Evolutionary conservation across 2,329 filamentous ascomycete genomes (phyloP).

Genomic region (Bipolaris sorokiniana): DNA sequence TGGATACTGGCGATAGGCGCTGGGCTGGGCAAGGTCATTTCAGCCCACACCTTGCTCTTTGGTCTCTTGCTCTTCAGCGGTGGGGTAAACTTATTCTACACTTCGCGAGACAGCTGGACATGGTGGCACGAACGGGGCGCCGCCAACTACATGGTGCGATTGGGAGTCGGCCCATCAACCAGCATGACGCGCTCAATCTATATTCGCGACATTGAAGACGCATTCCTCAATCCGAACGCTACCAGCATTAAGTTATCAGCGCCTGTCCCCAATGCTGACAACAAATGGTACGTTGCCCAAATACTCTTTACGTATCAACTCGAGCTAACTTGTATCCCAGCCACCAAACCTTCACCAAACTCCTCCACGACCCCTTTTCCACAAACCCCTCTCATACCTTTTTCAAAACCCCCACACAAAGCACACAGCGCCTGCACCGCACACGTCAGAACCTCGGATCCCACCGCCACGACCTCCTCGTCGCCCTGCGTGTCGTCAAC

Average conservation of each 20-base stretch:
- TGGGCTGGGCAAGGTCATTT: constrained; percentile 70
- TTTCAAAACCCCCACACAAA: constrained; percentile 34
- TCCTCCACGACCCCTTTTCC: constrained; percentile 36
- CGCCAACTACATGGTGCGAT: constrained; percentile 76
- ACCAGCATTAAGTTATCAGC: constrained; percentile 32
- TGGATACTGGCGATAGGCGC: constrained; percentile 72
- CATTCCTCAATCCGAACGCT: constrained; percentile 52
- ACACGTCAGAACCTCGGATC: constrained; percentile 82
- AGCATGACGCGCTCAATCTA: constrained; percentile 88
- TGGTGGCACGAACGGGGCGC: constrained; percentile 90
- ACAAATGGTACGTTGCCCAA: constrained; percentile 34
- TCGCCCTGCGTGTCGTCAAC: constrained; percentile 89
- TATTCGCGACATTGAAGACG: constrained; percentile 77
- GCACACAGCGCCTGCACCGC: constrained; percentile 67
- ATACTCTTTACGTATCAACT: neutral
- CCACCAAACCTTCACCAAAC: constrained; percentile 47
- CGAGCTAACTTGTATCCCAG: constrained; percentile 25
- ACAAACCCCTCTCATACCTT: constrained; percentile 26
- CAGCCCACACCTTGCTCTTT: constrained; percentile 77
- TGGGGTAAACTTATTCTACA: constrained; percentile 75
- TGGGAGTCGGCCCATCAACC: constrained; percentile 79
- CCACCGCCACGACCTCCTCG: constrained; percentile 87
- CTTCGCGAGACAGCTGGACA: constrained; percentile 71
- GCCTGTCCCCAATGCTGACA: constrained; percentile 25
- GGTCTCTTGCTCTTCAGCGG: constrained; percentile 70